Conservation (phyloP, 371 early-diverging fungal genomes). For the Mucor indicus region DNA sequence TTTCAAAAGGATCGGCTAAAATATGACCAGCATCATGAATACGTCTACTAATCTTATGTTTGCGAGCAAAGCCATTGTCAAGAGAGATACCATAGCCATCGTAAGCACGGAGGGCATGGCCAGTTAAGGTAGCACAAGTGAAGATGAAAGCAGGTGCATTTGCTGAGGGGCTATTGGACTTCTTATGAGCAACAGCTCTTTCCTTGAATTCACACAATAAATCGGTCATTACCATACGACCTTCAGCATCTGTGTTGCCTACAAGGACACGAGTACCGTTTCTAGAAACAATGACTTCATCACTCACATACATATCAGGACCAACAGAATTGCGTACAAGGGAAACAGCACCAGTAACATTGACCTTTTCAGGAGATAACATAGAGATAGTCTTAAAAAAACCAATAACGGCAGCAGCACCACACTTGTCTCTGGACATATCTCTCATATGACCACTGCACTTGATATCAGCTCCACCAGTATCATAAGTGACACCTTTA, state of each 20-base stretch:
- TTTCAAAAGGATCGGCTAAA: slow-evolving; percentile 81
- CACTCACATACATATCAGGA: slow-evolving; percentile 76
- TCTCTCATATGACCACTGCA: slow-evolving; percentile 78
- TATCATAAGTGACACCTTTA: slow-evolving; percentile 91
- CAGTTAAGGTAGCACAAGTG: slow-evolving; percentile 88
- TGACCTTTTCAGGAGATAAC: slow-evolving; percentile 63
- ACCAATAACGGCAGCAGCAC: slow-evolving; percentile 85
- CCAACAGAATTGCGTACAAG: slow-evolving; percentile 85
- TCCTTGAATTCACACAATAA: slow-evolving; percentile 79
- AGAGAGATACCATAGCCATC: slow-evolving; percentile 75
- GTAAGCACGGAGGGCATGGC: slow-evolving; percentile 81
- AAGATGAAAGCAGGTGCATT: slow-evolving; percentile 61
- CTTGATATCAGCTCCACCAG: slow-evolving; percentile 89
- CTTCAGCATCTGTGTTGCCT: slow-evolving; percentile 91
- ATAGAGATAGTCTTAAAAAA: slow-evolving; percentile 71
- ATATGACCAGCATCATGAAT: slow-evolving; percentile 69
- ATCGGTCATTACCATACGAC: slow-evolving; percentile 90
- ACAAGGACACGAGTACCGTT: slow-evolving; percentile 82
- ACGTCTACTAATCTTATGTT: slow-evolving; percentile 57
- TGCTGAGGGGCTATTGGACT: slow-evolving; percentile 29
- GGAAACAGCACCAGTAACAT: slow-evolving; percentile 70
- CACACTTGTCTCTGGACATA: slow-evolving; percentile 91
- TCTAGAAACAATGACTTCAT: slow-evolving; percentile 79
- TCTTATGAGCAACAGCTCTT: slow-evolving; percentile 55
- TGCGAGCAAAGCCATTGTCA: slow-evolving; percentile 81